Evolutionary conservation across 495 filamentous ascomycete genomes (phyloP), one percentile per base, ranked within the genome.

Genomic region (Geopyxis carbonaria): DNA sequence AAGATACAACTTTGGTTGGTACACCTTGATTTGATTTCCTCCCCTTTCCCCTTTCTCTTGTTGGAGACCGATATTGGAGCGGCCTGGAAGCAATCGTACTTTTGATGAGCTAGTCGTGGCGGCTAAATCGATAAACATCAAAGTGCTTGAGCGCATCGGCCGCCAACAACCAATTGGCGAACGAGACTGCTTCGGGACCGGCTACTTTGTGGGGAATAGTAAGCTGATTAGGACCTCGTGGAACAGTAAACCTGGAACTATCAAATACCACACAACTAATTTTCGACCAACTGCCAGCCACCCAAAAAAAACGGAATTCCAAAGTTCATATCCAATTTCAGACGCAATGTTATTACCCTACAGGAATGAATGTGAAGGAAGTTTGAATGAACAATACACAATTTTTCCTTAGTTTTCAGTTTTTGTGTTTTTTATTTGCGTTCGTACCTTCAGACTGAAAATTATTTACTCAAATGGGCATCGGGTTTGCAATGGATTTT

Each of bases 1-100:
- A 73, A 43, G 68, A 54, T 37, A 33, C 38, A 32, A 50, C 53
- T 42, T 54, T 54, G 51, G 51, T 54, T 45, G 47, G 51, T 53
- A 29, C 34, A 31, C 42, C 28, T 48, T 46, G 37, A 44, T 41
- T 45, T 38, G 21, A 14, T 36, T 10, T 22, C 36, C 36, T 18
- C n/a, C n/a, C n/a, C n/a, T n/a, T n/a, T n/a, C n/a, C n/a, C n/a
- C n/a, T n/a, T n/a, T n/a, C 14, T 14, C 21, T 28, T 16, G 22
- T 44, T 30, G 23, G 36, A 21, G 18, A 10, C 30, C 22, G 5
- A 25, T 39, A 22, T 29, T 36, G 15, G 4, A 15, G 21, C 13
- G 16, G 16, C 21, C 19, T 19, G 34, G 19, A 11, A 37, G 8
- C 34, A 15, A 10, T 22, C 25, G 21, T 15, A 22, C 9, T 18